These are phyloP conservation scores for Xylaria venustula DNA, from an alignment of 495 filamentous ascomycete species.

Conservation along the genomic window DNA sequence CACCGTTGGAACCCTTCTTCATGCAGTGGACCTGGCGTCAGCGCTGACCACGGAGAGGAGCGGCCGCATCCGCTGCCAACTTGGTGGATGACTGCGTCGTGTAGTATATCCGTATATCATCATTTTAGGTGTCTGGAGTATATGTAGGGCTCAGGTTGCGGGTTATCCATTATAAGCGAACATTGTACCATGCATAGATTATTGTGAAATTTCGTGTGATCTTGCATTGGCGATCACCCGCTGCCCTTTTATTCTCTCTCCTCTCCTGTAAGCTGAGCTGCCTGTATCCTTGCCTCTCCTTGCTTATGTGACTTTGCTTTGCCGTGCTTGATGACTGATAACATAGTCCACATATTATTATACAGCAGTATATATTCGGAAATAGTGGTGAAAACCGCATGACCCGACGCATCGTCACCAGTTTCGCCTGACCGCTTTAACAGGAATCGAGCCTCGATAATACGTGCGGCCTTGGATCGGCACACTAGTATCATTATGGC, in stretches of 20 bases:
- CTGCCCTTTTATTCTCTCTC: too few species aligned
- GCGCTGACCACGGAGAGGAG: neutral
- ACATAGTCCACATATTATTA: too few species aligned
- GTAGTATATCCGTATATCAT: neutral
- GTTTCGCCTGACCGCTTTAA: too few species aligned
- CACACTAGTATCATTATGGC: neutral
- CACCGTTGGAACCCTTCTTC: neutral
- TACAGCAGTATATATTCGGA: too few species aligned
- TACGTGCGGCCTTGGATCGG: too few species aligned
- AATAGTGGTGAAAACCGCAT: too few species aligned
- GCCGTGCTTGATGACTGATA: neutral
- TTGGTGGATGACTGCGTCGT: constrained; percentile 1
- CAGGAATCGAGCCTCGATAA: too few species aligned
- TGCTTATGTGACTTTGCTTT: neutral
- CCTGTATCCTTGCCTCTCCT: constrained; percentile 1
- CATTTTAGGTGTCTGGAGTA: neutral
- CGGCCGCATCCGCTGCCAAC: constrained; percentile 13
- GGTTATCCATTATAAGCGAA: constrained; percentile 9
- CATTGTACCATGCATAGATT: neutral
- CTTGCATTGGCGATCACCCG: constrained; percentile 16
- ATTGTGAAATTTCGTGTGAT: neutral
- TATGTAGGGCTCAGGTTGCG: neutral
- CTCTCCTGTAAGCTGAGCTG: neutral
- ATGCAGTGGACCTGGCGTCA: neutral
- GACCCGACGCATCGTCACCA: too few species aligned